Evolutionary conservation across 805 yeast species (phyloP).

Genomic region (Tetrapisispora arboricola): DNA sequence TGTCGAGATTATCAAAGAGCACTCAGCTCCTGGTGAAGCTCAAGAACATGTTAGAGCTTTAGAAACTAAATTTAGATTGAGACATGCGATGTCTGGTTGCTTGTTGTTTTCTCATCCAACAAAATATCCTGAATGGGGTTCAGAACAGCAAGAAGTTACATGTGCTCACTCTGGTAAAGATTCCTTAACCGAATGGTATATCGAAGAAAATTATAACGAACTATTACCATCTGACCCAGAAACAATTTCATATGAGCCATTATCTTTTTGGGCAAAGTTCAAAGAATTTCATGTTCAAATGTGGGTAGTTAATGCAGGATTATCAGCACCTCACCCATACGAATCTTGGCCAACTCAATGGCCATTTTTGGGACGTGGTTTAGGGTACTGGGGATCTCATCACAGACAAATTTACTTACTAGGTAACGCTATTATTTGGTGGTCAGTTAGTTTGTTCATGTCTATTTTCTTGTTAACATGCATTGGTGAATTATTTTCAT

Average conservation of each 20-base stretch:
- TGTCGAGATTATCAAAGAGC: constrained; percentile 55
- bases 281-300: constrained; percentile 57
- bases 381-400: constrained; percentile 57
- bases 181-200: constrained; percentile 56
- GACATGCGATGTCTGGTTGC: constrained; percentile 73
- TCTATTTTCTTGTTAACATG: constrained; percentile 40
- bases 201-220: constrained; percentile 56
- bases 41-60: constrained; percentile 51
- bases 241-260: constrained; percentile 42
- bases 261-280: constrained; percentile 49
- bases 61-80: constrained; percentile 59
- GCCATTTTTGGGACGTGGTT: constrained; percentile 71
- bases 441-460: constrained; percentile 50
- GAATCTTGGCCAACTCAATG: constrained; percentile 64
- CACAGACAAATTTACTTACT: constrained; percentile 55
- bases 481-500: constrained; percentile 39
- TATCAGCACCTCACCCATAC: constrained; percentile 59
- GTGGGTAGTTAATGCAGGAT: constrained; percentile 69
- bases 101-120: constrained; percentile 65
- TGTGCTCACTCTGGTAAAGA: constrained; percentile 62
- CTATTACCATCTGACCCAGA: constrained; percentile 36
- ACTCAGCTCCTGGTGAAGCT: constrained; percentile 42
- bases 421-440: constrained; percentile 78
- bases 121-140: constrained; percentile 75
- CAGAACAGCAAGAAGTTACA: constrained; percentile 76